These are phyloP conservation scores for Golubevia sp. DNA, from an alignment of 1,284 basidiomycete species.

Conservation along the genomic window DNA sequence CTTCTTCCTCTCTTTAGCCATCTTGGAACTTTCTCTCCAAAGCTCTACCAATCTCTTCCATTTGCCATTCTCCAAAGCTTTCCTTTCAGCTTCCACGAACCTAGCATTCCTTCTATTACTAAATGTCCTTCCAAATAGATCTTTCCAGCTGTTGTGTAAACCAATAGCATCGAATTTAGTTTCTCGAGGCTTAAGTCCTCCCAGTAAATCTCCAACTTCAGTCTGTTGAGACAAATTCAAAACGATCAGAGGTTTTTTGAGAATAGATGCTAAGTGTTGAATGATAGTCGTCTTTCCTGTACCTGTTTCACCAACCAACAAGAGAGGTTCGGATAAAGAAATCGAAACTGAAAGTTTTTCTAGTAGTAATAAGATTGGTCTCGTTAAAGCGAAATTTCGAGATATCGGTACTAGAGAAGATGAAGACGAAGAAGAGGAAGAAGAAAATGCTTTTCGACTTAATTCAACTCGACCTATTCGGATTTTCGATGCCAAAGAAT, in stretches of 20 bases:
- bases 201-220: constrained; percentile 89
- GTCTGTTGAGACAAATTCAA: constrained; percentile 97
- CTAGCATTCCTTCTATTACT: constrained; percentile 86
- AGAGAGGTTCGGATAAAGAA: constrained; percentile 77
- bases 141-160: constrained; percentile 78
- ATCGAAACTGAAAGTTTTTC: constrained; percentile 81
- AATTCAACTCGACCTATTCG: constrained; percentile 11
- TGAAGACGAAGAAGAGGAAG: not conserved
- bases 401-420: constrained; percentile 30
- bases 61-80: constrained; percentile 78
- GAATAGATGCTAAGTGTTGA: constrained; percentile 81
- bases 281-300: constrained; percentile 96
- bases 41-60: constrained; percentile 84
- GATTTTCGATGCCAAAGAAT: not conserved
- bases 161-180: constrained; percentile 71
- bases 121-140: constrained; percentile 85
- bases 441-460: not conserved
- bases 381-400: constrained; percentile 78
- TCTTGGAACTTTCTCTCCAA: constrained; percentile 78
- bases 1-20: constrained; percentile 62
- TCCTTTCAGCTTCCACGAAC: constrained; percentile 82
- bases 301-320: constrained; percentile 96
- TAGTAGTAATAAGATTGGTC: constrained; percentile 79
- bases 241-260: constrained; percentile 78
- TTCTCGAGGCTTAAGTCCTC: constrained; percentile 94